Conservation (phyloP, 305 asterid genomes). For the Fraxinus sp. region DNA sequence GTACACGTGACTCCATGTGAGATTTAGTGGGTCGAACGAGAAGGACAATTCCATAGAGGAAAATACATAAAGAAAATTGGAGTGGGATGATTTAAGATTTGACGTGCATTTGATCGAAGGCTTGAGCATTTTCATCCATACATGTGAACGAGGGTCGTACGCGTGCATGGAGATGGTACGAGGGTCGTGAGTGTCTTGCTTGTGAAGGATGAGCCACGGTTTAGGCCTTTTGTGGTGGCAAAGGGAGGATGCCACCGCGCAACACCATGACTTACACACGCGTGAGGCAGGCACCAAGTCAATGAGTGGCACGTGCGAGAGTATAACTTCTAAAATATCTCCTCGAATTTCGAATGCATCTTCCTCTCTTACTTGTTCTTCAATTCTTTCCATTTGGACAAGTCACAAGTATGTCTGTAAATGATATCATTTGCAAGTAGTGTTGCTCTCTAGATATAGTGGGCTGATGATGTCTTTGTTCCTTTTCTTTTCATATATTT, state of each 20-base stretch:
- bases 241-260: constrained; percentile 54
- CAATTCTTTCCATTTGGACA: neutral
- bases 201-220: constrained; percentile 70
- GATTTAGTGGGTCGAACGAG: constrained; percentile 51
- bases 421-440: neutral
- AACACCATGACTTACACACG: constrained; percentile 59
- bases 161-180: constrained; percentile 38
- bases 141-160: constrained; percentile 61
- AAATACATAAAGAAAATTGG: constrained; percentile 46
- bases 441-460: neutral
- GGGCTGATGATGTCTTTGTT: neutral
- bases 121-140: constrained; percentile 46
- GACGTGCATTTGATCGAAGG: constrained; percentile 30
- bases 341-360: constrained; percentile 34
- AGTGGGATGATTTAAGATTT: constrained; percentile 43
- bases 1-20: constrained; percentile 47
- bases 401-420: neutral
- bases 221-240: constrained; percentile 42
- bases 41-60: constrained; percentile 47
- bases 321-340: constrained; percentile 45
- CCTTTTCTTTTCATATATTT: neutral
- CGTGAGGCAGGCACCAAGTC: constrained; percentile 47
- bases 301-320: constrained; percentile 58
- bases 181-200: constrained; percentile 43
- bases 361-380: neutral